phyloP scores from a whole-genome alignment of 345 rosid species.

The Leavenworthia alabamica region DNA sequence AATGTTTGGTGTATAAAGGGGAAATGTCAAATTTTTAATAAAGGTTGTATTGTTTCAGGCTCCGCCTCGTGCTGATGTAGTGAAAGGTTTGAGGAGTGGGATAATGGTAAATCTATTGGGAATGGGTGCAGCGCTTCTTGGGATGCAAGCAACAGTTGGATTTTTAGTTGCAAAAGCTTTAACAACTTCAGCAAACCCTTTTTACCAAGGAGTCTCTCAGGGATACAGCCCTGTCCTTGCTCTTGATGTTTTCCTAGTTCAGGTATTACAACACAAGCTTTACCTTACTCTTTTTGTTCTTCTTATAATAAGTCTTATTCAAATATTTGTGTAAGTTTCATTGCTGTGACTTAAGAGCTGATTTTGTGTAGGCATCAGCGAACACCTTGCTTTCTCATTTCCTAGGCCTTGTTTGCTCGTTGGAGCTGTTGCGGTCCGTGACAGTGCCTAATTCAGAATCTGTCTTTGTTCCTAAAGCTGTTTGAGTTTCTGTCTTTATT shows the following conservation, averaged over 20 bases:
- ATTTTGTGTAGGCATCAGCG: slow-evolving; percentile 76
- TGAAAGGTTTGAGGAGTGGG: slow-evolving; percentile 82
- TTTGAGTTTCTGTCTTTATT: slow-evolving; percentile 32
- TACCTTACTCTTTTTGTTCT: too few species aligned
- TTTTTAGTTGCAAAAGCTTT: slow-evolving; percentile 85
- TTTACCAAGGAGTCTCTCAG: slow-evolving; percentile 74
- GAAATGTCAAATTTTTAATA: not conserved
- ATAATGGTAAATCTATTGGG: slow-evolving; percentile 74
- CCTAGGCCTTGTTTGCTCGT: slow-evolving; percentile 75
- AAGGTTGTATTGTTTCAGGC: slow-evolving; percentile 43
- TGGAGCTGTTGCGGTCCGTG: slow-evolving; percentile 87
- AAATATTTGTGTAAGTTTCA: not conserved
- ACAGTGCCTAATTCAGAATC: slow-evolving; percentile 64
- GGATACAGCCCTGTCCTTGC: slow-evolving; percentile 85
- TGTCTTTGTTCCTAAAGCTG: slow-evolving; percentile 43
- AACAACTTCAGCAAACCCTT: slow-evolving; percentile 83
- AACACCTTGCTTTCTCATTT: slow-evolving; percentile 95
- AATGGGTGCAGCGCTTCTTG: slow-evolving; percentile 91
- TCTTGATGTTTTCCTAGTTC: slow-evolving; percentile 91
- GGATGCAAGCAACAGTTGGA: slow-evolving; percentile 96
- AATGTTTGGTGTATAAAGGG: not conserved
- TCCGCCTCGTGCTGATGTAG: slow-evolving; percentile 95
- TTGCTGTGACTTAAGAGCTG: not conserved
- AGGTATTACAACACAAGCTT: slow-evolving; percentile 40
- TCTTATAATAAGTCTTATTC: not conserved